These are phyloP conservation scores for Cantharellus cinnabarinus DNA, from an alignment of 768 basidiomycete species.

Conservation along the genomic window DNA sequence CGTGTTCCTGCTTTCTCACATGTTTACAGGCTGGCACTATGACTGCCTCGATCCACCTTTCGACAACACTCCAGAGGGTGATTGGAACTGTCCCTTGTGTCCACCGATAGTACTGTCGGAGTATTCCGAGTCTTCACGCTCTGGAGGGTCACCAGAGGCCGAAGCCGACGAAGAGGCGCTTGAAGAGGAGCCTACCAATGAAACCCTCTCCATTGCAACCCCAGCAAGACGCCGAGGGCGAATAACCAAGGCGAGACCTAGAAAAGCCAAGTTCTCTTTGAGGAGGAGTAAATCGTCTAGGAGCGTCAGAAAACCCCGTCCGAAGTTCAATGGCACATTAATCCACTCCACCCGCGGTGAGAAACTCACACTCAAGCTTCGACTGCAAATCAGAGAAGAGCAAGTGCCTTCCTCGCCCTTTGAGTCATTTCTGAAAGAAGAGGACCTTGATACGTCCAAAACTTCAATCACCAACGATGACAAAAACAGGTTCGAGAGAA, in stretches of 20 bases:
- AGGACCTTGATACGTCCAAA: constrained; percentile 52
- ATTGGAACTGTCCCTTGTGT: constrained; percentile 58
- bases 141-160: constrained; percentile 1
- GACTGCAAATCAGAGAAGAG: constrained; percentile 24
- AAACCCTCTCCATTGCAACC: neutral
- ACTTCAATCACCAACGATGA: constrained; percentile 43
- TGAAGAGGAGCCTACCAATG: neutral
- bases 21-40: constrained; percentile 55
- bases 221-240: neutral
- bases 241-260: neutral
- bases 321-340: neutral
- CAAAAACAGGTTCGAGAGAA: constrained; percentile 51
- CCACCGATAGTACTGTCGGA: constrained; percentile 21
- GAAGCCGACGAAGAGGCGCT: neutral
- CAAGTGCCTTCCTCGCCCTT: constrained; percentile 36
- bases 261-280: neutral
- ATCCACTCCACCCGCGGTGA: constrained; percentile 1
- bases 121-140: constrained; percentile 21
- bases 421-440: constrained; percentile 53
- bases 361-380: constrained; percentile 49
- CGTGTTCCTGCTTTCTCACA: neutral
- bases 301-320: neutral
- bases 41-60: constrained; percentile 60
- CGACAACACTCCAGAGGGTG: constrained; percentile 46
- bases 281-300: neutral